These are phyloP conservation scores for Scytalidium lignicola DNA, from an alignment of 2,329 filamentous ascomycete genomes.

Conservation along the genomic window DNA sequence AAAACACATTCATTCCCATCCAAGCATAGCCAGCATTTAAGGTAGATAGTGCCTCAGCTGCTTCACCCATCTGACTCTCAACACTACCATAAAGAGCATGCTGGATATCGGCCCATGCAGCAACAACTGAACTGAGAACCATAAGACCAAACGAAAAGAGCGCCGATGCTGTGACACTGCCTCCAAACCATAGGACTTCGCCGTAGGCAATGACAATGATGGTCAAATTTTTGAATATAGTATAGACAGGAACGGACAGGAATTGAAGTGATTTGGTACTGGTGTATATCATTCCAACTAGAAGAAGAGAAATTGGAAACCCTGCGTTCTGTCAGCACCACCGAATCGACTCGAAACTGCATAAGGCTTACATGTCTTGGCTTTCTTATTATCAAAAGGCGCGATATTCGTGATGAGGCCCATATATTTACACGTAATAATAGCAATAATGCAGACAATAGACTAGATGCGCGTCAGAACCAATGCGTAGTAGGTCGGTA, in stretches of 20 bases:
- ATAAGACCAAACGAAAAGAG: constrained; percentile 94
- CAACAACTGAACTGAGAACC: constrained; percentile 90
- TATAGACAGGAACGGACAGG: constrained; percentile 96
- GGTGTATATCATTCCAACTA: constrained; percentile 99
- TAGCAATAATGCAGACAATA: constrained; percentile 80
- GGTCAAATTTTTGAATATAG: constrained; percentile 99
- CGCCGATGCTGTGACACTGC: constrained; percentile 79
- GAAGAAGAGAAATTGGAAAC: constrained; percentile 92
- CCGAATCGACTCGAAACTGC: neutral
- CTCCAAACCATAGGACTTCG: constrained; percentile 97
- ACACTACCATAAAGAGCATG: constrained; percentile 60
- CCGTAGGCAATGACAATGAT: constrained; percentile 98
- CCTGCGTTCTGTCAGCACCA: constrained; percentile 44
- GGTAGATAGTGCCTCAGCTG: constrained; percentile 74
- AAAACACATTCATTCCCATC: constrained; percentile 97
- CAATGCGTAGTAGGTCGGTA: constrained; percentile 4
- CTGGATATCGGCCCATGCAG: constrained; percentile 95
- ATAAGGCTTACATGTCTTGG: constrained; percentile 73
- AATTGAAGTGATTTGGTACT: constrained; percentile 93
- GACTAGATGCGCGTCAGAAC: constrained; percentile 55
- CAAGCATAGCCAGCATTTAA: constrained; percentile 93
- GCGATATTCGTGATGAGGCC: constrained; percentile 79
- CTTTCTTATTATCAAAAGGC: constrained; percentile 81
- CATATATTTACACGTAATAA: constrained; percentile 73
- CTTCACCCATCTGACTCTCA: constrained; percentile 39